These are phyloP conservation scores for Aspergillus affinis DNA, from an alignment of 495 filamentous ascomycete species.

Conservation along the genomic window DNA sequence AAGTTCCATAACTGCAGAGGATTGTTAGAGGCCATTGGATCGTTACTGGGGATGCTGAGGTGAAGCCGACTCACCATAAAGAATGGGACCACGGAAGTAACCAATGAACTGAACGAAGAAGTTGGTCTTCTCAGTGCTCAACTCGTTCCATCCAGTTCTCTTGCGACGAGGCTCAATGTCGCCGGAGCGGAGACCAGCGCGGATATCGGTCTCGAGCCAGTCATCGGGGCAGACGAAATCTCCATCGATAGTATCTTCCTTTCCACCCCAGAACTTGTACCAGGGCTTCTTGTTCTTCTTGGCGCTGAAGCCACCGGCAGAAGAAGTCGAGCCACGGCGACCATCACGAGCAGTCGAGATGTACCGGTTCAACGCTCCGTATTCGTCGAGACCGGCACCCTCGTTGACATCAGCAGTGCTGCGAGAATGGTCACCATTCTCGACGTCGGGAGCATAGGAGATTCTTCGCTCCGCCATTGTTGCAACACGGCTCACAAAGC, in stretches of 20 bases:
- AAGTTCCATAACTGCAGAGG: constrained; percentile 71
- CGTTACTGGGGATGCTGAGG: constrained; percentile 6
- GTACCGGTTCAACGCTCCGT: constrained; percentile 59
- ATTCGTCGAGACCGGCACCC: constrained; percentile 45
- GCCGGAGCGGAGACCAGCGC: constrained; percentile 53
- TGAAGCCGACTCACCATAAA: constrained; percentile 63
- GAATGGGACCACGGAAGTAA: constrained; percentile 81
- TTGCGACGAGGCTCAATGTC: constrained; percentile 67
- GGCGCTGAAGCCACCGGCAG: constrained; percentile 42
- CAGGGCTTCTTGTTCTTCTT: constrained; percentile 52
- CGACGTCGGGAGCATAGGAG: constrained; percentile 54
- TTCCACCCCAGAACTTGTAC: constrained; percentile 58
- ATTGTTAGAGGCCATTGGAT: not conserved
- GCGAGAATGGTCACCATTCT: constrained; percentile 49
- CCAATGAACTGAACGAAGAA: constrained; percentile 73
- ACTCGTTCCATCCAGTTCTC: constrained; percentile 71
- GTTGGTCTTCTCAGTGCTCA: constrained; percentile 74
- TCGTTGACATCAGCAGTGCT: constrained; percentile 32
- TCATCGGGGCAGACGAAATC: constrained; percentile 63
- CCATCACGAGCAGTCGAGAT: constrained; percentile 65
- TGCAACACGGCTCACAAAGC: constrained; percentile 48
- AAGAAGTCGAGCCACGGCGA: constrained; percentile 56
- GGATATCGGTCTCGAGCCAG: constrained; percentile 72
- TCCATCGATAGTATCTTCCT: constrained; percentile 31
- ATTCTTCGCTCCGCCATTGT: constrained; percentile 55